Conservation (phyloP, 169 alveolate species). For the Cryptosporidium tyzzeri region DNA sequence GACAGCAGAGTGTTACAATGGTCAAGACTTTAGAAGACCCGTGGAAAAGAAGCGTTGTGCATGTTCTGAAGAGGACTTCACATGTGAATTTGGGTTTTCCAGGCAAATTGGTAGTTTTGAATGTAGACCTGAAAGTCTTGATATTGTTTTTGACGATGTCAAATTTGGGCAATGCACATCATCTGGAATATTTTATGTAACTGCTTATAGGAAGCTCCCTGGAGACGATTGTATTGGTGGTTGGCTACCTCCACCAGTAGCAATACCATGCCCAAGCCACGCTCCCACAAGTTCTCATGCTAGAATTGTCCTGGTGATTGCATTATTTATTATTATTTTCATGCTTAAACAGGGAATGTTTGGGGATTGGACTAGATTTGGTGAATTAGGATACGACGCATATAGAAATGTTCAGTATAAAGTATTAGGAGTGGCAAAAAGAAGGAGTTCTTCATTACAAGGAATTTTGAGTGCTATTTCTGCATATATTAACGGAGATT, state of each 20-base stretch:
- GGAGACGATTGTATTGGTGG: conserved; percentile 98
- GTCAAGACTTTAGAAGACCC: conserved; percentile 94
- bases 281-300: conserved; percentile 82
- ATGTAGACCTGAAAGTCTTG: conserved; percentile 82
- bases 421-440: conserved; percentile 64
- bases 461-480: conserved; percentile 57
- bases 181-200: conserved; percentile 58
- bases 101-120: conserved; percentile 87
- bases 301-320: conserved; percentile 34
- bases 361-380: conserved; percentile 54
- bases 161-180: conserved; percentile 77
- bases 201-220: conserved; percentile 95
- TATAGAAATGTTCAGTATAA: conserved; percentile 59
- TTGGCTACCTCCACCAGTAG: conserved; percentile 91
- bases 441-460: conserved; percentile 68
- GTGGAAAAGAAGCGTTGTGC: conserved; percentile 90
- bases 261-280: conserved; percentile 93
- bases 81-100: conserved; percentile 96
- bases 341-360: conserved; percentile 70
- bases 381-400: conserved; percentile 47
- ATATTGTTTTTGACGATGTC: conserved; percentile 77
- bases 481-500: conserved; percentile 44
- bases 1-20: conserved; percentile 96
- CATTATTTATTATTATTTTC: conserved; percentile 25
- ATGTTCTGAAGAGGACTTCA: conserved; percentile 97